Conservation (phyloP, 2,329 filamentous ascomycete genomes). For the Penicillium sp. region DNA sequence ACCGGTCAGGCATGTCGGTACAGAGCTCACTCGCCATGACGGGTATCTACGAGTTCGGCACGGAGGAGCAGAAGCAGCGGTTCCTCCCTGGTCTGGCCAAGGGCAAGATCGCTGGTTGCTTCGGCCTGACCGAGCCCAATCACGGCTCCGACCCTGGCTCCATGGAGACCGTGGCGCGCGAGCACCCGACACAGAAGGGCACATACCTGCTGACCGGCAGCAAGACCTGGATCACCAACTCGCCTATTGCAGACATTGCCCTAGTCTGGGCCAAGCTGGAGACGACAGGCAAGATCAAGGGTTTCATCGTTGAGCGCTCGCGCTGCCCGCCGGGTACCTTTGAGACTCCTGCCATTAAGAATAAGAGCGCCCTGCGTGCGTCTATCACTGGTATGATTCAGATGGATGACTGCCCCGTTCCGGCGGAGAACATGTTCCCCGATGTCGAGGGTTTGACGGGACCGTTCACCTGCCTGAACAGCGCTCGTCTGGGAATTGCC, state of each 20-base stretch:
- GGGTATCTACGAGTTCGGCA: slow-evolving; percentile 83
- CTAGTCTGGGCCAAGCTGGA: slow-evolving; percentile 93
- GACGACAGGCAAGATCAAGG: slow-evolving; percentile 88
- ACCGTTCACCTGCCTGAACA: slow-evolving; percentile 93
- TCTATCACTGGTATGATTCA: slow-evolving; percentile 98
- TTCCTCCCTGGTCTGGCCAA: slow-evolving; percentile 80
- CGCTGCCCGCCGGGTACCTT: slow-evolving; percentile 85
- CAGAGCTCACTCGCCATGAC: slow-evolving; percentile 94
- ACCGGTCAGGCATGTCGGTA: slow-evolving; percentile 90
- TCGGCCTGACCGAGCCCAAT: slow-evolving; percentile 89
- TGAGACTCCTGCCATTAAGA: slow-evolving; percentile 87
- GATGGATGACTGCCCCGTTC: slow-evolving; percentile 85
- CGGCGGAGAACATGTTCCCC: slow-evolving; percentile 91
- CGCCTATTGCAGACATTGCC: slow-evolving; percentile 80
- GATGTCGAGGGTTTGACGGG: slow-evolving; percentile 82
- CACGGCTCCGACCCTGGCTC: slow-evolving; percentile 89
- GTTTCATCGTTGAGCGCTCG: slow-evolving; percentile 84
- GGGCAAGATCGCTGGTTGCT: slow-evolving; percentile 79
- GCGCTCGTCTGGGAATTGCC: slow-evolving; percentile 88
- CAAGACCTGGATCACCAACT: slow-evolving; percentile 97
- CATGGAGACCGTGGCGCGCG: slow-evolving; percentile 85
- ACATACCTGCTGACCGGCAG: slow-evolving; percentile 76
- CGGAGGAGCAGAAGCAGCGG: slow-evolving; percentile 82
- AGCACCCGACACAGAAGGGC: slow-evolving; percentile 80
- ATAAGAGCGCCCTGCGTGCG: slow-evolving; percentile 92